Conservation (phyloP, 257 asterid genomes). For the Fraxinus excelsior region DNA sequence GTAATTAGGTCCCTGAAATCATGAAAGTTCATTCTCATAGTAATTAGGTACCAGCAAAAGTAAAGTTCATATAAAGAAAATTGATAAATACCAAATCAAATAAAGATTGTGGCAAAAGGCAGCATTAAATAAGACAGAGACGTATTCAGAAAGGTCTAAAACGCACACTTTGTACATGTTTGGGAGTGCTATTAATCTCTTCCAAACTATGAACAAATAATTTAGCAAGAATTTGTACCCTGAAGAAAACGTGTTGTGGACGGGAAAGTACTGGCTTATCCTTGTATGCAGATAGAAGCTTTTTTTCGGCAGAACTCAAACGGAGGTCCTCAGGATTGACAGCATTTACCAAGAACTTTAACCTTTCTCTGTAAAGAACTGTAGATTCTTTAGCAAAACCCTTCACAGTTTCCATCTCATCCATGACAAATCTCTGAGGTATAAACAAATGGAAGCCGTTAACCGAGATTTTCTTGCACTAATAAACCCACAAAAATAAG, state of each 20-base stretch:
- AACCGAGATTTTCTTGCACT: neutral
- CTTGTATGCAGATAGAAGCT: constrained; percentile 77
- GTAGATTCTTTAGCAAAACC: constrained; percentile 63
- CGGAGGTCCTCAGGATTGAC: constrained; percentile 78
- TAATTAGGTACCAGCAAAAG: neutral
- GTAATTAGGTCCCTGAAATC: constrained; percentile 73
- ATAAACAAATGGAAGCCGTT: neutral
- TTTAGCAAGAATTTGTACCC: constrained; percentile 39
- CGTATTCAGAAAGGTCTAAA: too few relatives aligned
- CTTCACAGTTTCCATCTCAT: constrained; percentile 66
- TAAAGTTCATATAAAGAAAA: neutral
- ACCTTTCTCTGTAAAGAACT: constrained; percentile 78
- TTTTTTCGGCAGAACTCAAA: constrained; percentile 74
- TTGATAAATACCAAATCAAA: too few relatives aligned
- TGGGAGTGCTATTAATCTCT: too few relatives aligned
- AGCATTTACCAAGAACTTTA: constrained; percentile 77
- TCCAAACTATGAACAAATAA: too few relatives aligned
- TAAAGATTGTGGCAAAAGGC: too few relatives aligned
- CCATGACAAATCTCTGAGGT: constrained; percentile 56
- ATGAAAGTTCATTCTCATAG: neutral
- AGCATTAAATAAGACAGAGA: too few relatives aligned
- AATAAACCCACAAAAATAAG: neutral
- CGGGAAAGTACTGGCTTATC: constrained; percentile 95
- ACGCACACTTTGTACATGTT: too few relatives aligned
- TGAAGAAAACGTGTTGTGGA: constrained; percentile 80